Evolutionary conservation across 768 basidiomycete genomes (phyloP).

Genomic region (Sporobolomyces pararoseus): DNA sequence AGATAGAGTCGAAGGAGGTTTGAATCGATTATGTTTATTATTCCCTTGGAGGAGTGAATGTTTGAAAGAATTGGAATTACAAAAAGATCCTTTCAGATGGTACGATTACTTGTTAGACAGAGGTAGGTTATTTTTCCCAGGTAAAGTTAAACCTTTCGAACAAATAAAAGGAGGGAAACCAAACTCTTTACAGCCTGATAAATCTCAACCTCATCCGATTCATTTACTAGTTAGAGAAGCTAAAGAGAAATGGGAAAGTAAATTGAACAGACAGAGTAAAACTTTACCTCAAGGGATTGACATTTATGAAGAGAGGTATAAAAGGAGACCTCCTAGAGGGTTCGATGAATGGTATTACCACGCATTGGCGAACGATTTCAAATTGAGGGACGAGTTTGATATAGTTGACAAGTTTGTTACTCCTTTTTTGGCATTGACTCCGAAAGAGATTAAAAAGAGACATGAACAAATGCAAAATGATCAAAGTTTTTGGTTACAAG

Average conservation of each 20-base stretch:
- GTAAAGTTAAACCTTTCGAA: neutral
- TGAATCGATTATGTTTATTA: constrained; percentile 18
- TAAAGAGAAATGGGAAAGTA: constrained; percentile 52
- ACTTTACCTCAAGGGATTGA: constrained; percentile 70
- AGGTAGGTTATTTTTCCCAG: constrained; percentile 28
- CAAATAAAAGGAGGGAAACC: neutral
- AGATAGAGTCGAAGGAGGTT: neutral
- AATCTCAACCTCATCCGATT: constrained; percentile 52
- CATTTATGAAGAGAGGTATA: constrained; percentile 76
- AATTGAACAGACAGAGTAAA: constrained; percentile 70
- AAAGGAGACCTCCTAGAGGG: constrained; percentile 73
- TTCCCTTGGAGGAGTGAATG: constrained; percentile 34
- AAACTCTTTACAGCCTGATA: neutral
- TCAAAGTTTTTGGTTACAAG: constrained; percentile 34
- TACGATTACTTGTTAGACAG: neutral
- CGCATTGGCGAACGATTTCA: constrained; percentile 54
- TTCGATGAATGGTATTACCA: constrained; percentile 73
- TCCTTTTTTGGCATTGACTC: constrained; percentile 54
- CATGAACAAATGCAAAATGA: constrained; percentile 32
- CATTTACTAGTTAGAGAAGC: constrained; percentile 52
- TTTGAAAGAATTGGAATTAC: neutral
- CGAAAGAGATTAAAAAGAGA: constrained; percentile 46
- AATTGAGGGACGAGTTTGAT: constrained; percentile 62
- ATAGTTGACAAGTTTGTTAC: constrained; percentile 54
- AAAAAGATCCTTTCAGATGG: constrained; percentile 22